Percentiles rank a stretch among this genome's conserved stretches.
phyloP scores from a whole-genome alignment of 345 rosid genomes.

The Eucalyptus rudis region DNA sequence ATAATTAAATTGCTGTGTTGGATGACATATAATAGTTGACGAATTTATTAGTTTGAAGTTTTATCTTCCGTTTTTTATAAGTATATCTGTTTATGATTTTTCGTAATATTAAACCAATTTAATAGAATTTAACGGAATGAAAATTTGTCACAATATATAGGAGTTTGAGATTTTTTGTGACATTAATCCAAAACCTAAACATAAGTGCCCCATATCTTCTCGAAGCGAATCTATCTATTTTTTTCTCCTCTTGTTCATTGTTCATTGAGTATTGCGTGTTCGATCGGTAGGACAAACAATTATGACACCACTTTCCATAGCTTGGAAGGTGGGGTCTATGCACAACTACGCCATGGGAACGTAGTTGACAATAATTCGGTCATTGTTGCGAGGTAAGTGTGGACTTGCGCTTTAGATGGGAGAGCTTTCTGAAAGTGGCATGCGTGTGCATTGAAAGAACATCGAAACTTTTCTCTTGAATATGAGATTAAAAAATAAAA shows the following conservation, averaged over 20 bases:
- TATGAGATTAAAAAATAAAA: not conserved
- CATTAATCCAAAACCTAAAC: not conserved
- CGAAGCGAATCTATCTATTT: not conserved
- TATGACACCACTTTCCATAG: not conserved
- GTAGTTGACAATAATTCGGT: not conserved
- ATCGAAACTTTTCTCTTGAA: not conserved
- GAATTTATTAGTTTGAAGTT: no score
- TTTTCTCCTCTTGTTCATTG: not conserved
- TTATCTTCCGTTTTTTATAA: no score
- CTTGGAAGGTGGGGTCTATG: not conserved
- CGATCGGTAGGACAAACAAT: not conserved
- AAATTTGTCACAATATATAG: no score
- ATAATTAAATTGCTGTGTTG: accelerated
- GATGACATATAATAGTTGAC: accelerated
- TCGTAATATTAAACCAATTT: no score
- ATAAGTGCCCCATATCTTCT: not conserved
- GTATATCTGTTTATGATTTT: accelerated
- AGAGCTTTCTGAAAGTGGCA: not conserved
- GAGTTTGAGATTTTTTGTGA: no score
- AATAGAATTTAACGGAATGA: accelerated
- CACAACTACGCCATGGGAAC: not conserved
- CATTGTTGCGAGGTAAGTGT: not conserved
- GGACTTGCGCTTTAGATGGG: not conserved
- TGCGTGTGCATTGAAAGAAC: not conserved
- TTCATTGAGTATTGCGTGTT: not conserved